Evolutionary conservation across 164 flowering plant genomes (phyloP), one percentile per base, ranked within the genome.

Genomic region (Aristolochia fimbriata): DNA sequence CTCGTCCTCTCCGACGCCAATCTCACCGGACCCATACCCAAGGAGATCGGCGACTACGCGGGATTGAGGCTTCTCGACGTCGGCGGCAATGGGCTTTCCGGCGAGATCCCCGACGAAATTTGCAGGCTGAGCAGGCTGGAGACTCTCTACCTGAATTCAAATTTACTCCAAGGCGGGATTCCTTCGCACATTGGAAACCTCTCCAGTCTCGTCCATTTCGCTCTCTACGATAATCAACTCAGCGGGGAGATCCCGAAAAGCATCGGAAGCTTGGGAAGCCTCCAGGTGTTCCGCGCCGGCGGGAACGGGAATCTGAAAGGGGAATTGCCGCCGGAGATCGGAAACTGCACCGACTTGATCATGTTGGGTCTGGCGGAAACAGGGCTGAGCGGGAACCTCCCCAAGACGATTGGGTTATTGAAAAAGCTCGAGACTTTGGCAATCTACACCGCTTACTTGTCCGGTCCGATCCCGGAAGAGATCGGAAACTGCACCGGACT

Each of bases 281-380:
- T 93, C 0, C 68, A 82, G 61, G 68, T 80, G 47, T 73, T 93
- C 45, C 62, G 97, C 53, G 92, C 82, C 0, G 98, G 98, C 0
- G 98, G 99, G 62, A 93, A 93, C 67, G 77, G 76, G 62, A 80
- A 88, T 73, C 85, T 93, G 21, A 79, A 80, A 64, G 99, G 99
- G 9, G 82, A 80, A 69, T 67, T 93, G 53, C 99, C 99, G 15
- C 15, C 12, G 60, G 95, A 88, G 81, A 85, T 93, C 56, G 94
- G 96, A 12, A 84, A 86, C 63, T 93, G 97, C 83, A 79, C 71
- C 57, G 81, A 62, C 55, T 67, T 93, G 60, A 73, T 68, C 17
- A 62, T 82, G 63, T 73, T 93, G 60, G 99, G 97, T 62, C 78
- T 93, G 17, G 96, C 99, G 1, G 93, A 83, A 47, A 93, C 99